Evolutionary conservation across 2,329 filamentous ascomycete genomes (phyloP), one percentile per base, ranked within the genome.

Genomic region (Leptographium flavum): DNA sequence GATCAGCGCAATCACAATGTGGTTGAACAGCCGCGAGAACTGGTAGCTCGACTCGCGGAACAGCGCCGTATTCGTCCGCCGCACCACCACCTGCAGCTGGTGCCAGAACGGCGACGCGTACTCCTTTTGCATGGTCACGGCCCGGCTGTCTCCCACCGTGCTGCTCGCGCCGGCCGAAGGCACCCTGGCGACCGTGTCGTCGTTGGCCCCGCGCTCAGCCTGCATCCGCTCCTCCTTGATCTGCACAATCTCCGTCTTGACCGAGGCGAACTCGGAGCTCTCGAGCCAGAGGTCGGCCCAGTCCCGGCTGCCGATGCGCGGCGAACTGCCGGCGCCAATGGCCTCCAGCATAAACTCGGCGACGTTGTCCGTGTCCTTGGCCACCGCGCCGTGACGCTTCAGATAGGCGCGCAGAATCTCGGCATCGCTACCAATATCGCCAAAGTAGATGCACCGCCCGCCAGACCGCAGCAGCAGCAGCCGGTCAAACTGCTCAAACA

Each of bases 21-120:
- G 87, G 57, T 83, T 88, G 69, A 90, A 93, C 17, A 94, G 67
- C 17, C 87, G 76, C 1, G 87, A 93, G 61, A 93, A 92, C 43
- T 87, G 79, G 59, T 94, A 94, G 65, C 93, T 87, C 31, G 84
- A 84, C 2, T 82, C 84, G 36, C 87, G 74, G 85, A 85, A 94
- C 67, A 84, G 90, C 0, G 83, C 73, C 4, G 86, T 67, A 59
- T 87, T 83, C 52, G 81, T 86, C 47, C 88, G 79, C 47, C 66
- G 69, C 53, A 78, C 73, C 27, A 94, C 86, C 3, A 83, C 63
- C 61, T 77, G 81, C 60, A 93, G 74, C 67, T 94, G 88, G 59
- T 87, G 83, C 63, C 65, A 67, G 9, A 87, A 62, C 0, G 88
- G 84, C 1, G 86, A 88, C 0, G 88, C 88, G 55, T 83, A 94